These are phyloP conservation scores for Corylus heterophylla DNA, from an alignment of 306 rosid genomes.

Conservation along the genomic window DNA sequence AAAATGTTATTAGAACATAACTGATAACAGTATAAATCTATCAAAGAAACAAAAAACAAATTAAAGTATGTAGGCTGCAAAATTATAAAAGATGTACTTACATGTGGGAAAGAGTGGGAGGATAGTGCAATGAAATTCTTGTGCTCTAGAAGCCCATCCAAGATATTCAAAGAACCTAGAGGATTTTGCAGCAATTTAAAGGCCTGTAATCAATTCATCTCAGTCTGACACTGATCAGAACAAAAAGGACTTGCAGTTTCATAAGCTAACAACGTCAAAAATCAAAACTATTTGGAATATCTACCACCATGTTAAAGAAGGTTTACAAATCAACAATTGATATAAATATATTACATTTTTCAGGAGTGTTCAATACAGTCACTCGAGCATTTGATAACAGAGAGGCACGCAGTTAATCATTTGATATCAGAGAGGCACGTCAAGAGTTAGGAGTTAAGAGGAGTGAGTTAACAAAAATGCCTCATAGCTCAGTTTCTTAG, in stretches of 20 bases:
- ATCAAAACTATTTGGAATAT: background rate
- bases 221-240: slow-evolving; percentile 7
- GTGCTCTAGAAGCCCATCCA: slow-evolving; percentile 10
- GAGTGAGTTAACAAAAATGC: background rate
- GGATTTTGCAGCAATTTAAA: slow-evolving; percentile 19
- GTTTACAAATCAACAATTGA: slow-evolving; percentile 2
- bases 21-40: background rate
- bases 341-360: background rate
- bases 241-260: slow-evolving; percentile 1
- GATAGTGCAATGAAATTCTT: slow-evolving; percentile 6
- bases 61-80: background rate
- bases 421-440: background rate
- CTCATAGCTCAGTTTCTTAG: background rate
- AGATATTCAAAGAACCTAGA: slow-evolving; percentile 19
- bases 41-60: background rate
- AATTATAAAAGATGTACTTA: slow-evolving; percentile 13
- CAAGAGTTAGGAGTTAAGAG: background rate
- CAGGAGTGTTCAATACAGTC: background rate
- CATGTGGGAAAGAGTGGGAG: slow-evolving; percentile 15
- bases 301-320: background rate
- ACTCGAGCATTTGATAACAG: background rate
- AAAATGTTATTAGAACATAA: background rate
- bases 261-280: background rate
- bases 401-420: too few relatives aligned
- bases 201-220: background rate